Evolutionary conservation across 208 protist genomes (phyloP).

Genomic region (Crithidia sp.): DNA sequence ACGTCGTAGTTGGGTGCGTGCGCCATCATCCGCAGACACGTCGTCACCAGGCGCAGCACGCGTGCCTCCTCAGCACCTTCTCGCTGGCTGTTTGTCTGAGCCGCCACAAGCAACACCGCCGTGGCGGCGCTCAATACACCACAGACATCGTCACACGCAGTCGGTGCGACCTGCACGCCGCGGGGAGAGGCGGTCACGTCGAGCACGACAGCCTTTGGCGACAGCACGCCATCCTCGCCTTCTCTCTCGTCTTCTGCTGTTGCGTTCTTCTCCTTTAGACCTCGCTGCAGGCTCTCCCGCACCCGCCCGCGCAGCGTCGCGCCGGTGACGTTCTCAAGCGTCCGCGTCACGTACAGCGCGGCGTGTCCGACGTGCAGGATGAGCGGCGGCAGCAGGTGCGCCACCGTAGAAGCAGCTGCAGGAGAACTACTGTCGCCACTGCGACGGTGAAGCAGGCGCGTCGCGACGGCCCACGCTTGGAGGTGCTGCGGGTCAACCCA

Average conservation of each 20-base stretch:
- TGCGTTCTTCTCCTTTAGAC: neutral
- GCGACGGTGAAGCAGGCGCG: conserved; percentile 5
- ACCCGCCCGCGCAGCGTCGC: conserved; percentile 16
- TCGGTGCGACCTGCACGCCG: conserved; percentile 47
- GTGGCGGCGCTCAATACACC: conserved; percentile 32
- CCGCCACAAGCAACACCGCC: conserved; percentile 11
- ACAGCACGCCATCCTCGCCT: no score
- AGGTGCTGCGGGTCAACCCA: conserved; percentile 37
- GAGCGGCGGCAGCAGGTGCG: neutral
- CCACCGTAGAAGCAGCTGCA: neutral
- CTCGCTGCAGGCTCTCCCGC: conserved; percentile 16
- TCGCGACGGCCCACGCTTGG: conserved; percentile 17
- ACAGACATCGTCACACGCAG: conserved; percentile 46
- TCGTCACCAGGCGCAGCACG: conserved; percentile 20
- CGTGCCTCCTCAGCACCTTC: neutral
- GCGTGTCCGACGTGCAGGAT: conserved; percentile 22
- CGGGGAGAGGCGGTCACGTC: conserved; percentile 44
- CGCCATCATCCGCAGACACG: conserved; percentile 36
- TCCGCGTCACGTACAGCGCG: conserved; percentile 22
- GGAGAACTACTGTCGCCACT: neutral
- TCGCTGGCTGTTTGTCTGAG: neutral
- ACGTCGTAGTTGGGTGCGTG: conserved; percentile 69
- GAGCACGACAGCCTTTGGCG: conserved; percentile 36
- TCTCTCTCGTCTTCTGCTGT: neutral
- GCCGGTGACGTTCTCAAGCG: conserved; percentile 21